Percentiles rank a stretch among this genome's conserved stretches.
These are phyloP conservation scores for Dioscorea zingiberensis DNA, from an alignment of 106 monocot species.

Conservation along the genomic window DNA sequence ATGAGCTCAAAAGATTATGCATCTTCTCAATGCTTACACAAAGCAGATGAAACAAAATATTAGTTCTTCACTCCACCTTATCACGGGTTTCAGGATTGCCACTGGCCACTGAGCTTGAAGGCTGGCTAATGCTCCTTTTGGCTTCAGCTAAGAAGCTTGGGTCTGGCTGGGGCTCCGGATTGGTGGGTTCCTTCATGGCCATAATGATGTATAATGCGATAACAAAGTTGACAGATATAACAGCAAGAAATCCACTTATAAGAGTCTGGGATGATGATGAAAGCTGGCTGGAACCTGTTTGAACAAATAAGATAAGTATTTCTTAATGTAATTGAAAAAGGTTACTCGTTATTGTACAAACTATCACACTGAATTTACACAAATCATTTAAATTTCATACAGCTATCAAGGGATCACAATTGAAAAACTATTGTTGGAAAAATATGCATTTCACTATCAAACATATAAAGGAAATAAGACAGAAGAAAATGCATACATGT, in stretches of 20 bases:
- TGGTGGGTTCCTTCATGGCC: constrained; percentile 55
- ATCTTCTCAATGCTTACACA: too few species aligned
- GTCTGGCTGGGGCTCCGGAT: constrained; percentile 47
- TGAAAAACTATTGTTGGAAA: not conserved
- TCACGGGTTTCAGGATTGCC: constrained; percentile 12
- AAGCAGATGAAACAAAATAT: not conserved
- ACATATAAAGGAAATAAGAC: not conserved
- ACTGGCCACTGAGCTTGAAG: constrained; percentile 6
- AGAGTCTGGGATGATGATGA: constrained; percentile 58
- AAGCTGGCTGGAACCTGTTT: constrained; percentile 49
- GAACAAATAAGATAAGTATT: not conserved
- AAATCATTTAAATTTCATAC: not conserved
- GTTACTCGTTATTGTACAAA: not conserved
- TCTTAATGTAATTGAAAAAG: not conserved
- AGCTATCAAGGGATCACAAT: not conserved
- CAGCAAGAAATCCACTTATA: constrained; percentile 64
- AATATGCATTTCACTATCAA: not conserved
- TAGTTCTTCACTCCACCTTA: constrained; percentile 37
- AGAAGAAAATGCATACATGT: not conserved
- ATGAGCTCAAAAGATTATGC: too few species aligned
- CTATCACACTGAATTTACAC: not conserved
- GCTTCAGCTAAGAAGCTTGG: constrained; percentile 58
- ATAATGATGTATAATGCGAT: constrained; percentile 60
- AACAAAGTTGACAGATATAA: constrained; percentile 64
- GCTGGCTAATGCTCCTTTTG: constrained; percentile 52